Evolutionary conservation across 2,329 filamentous ascomycete genomes (phyloP), one percentile per base, ranked within the genome.

Genomic region (Emericellopsis atlantica): DNA sequence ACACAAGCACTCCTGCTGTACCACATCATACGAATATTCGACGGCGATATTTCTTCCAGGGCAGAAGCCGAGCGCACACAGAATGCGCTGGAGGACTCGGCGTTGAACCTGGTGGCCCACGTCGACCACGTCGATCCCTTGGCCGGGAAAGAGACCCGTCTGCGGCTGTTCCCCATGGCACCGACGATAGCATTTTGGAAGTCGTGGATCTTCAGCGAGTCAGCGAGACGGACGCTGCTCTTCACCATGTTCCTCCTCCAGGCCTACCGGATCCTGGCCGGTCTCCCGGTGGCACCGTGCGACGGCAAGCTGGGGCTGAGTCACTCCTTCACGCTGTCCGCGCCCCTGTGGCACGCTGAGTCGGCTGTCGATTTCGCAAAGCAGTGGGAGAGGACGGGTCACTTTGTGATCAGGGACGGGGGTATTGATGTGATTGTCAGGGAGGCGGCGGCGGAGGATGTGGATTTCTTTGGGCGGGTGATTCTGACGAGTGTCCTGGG

Each of bases 181-280:
- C 56, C 61, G 0, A 61, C 63, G 2, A 60, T 57, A 15, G 46
- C 57, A 0, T 69, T 69, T 36, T 78, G 72, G 72, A 51, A 55
- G 7, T 56, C 60, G 2, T 78, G 69, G 68, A 54, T 72, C 3
- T 57, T 74, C 16, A 62, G 72, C 10, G 73, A 78, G 49, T 74
- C 71, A 0, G 57, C 65, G 1, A 62, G 72, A 3, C 66, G 73
- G 14, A 76, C 72, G 0, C 56, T 70, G 0, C 53, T 76, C 2
- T 56, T 70, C 11, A 51, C 64, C 0, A 67, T 68, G 45, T 72
- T 69, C 35, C 60, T 74, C 40, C 40, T 61, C 15, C 57, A 64
- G 37, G 45, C 53, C 11, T 62, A 65, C 43, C 53, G 57, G 2
- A 45, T 61, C 14, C 45, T 66, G n/a, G 43, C 54, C 2, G 57